phyloP scores from a whole-genome alignment of 2,329 filamentous ascomycete species.

The Aspergillus carbonarius region DNA sequence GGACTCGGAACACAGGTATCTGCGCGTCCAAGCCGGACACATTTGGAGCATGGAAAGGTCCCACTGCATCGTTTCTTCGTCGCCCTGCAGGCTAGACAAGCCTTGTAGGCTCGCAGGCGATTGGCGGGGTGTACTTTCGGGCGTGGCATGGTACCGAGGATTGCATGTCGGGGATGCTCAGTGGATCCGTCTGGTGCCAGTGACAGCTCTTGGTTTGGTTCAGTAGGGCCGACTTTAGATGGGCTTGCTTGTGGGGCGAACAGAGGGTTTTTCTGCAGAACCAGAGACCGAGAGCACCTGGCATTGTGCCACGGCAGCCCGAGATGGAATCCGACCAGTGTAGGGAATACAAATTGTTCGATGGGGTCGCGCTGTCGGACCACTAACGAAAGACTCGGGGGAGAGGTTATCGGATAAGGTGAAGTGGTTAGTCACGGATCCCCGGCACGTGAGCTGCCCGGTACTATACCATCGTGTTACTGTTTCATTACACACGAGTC shows the following conservation, averaged over 20 bases:
- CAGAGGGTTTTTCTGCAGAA: background rate
- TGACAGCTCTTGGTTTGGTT: background rate
- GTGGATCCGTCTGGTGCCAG: background rate
- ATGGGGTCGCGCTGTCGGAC: too few relatives aligned
- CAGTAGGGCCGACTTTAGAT: background rate
- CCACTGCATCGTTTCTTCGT: conserved; percentile 55
- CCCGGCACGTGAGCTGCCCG: too few relatives aligned
- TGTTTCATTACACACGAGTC: too few relatives aligned
- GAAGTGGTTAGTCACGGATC: too few relatives aligned
- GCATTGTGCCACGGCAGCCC: background rate
- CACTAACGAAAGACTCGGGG: too few relatives aligned
- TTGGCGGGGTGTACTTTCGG: conserved; percentile 52
- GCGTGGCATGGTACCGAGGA: conserved; percentile 47
- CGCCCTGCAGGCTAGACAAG: conserved; percentile 50
- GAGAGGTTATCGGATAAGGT: too few relatives aligned
- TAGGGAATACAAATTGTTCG: background rate
- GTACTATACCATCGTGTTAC: too few relatives aligned
- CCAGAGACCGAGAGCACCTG: background rate
- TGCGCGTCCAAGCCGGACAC: conserved; percentile 45
- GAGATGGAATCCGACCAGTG: background rate
- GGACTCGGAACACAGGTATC: conserved; percentile 35
- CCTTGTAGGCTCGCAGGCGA: conserved; percentile 50
- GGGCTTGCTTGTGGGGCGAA: background rate
- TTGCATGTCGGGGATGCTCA: background rate
- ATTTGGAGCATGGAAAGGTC: conserved; percentile 50